These are phyloP conservation scores for Marvania coccoides DNA, from an alignment of 139 green algal species.

Conservation along the genomic window DNA sequence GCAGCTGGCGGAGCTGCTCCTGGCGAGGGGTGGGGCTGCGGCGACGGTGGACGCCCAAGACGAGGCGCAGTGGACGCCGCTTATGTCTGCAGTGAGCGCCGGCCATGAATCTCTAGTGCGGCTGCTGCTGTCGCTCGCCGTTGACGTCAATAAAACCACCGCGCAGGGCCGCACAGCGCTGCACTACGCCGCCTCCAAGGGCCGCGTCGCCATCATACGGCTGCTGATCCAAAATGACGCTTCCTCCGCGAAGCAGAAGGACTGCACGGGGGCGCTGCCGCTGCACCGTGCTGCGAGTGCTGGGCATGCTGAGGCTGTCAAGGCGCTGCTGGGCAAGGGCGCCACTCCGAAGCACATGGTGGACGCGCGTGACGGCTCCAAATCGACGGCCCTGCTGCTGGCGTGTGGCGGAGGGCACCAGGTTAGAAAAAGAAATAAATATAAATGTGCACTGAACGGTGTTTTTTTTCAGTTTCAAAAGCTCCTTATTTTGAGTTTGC, in stretches of 20 bases:
- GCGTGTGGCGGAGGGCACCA: slow-evolving; percentile 33
- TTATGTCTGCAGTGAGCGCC: slow-evolving; percentile 51
- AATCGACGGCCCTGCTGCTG: slow-evolving; percentile 45
- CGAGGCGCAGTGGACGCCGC: slow-evolving; percentile 66
- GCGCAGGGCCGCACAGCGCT: slow-evolving; percentile 41
- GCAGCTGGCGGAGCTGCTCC: slow-evolving; percentile 42
- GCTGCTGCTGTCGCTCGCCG: slow-evolving; percentile 39
- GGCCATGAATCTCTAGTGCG: slow-evolving; percentile 39
- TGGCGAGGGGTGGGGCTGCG: slow-evolving; percentile 19
- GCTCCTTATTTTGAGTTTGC: no score
- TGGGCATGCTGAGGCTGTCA: not conserved
- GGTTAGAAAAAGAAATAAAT: no score
- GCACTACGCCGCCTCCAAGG: slow-evolving; percentile 55
- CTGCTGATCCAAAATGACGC: slow-evolving; percentile 47
- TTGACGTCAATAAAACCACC: slow-evolving; percentile 33
- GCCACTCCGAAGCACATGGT: not conserved
- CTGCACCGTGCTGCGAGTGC: slow-evolving; percentile 18
- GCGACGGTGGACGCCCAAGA: slow-evolving; percentile 36
- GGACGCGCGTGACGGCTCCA: slow-evolving; percentile 24
- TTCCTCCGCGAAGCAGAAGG: slow-evolving; percentile 22
- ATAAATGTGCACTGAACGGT: no score
- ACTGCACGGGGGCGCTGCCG: slow-evolving; percentile 7
- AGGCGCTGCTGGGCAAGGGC: slow-evolving; percentile 1
- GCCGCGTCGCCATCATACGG: slow-evolving; percentile 7
- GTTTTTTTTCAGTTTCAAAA: no score